Base-by-base conservation (phyloP, 2,329 filamentous ascomycete species). In the Harringtonia aguacate region DNA sequence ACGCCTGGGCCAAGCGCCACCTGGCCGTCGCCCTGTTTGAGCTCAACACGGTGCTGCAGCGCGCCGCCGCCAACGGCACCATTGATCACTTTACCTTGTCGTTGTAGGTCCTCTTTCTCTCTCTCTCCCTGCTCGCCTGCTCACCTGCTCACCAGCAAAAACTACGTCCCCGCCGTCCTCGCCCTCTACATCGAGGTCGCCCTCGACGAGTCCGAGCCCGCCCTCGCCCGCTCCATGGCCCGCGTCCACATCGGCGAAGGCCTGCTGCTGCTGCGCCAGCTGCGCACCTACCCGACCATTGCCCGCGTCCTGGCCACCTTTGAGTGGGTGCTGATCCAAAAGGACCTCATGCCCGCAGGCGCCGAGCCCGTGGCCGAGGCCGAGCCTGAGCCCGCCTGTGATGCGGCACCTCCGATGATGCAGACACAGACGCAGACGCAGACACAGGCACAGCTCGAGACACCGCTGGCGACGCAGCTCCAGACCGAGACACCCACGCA, bases 301-400 rank as follows among this genome's bases (percentile, higher is more conserved):
- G 60, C 39, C 51, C 49, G 43, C 49, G 38, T 52, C 46, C 48
- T 44, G 35, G 49, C 35, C 56, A 61, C 60, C 14, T 41, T 47
- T 39, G 27, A 46, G 45, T 39, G 39, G 42, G 46, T 27, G 24
- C 24, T 27, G 24, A 7, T 10, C 7, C 24, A 27, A 27, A 27
- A 27, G 24, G 24, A 27, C 24, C 24, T n/a, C n/a, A n/a, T 27
- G 24, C 24, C 7, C 7, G 7, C 24, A 27, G 24, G 10, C 24
- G 7, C 24, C 7, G 24, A 6, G 24, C n/a, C n/a, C n/a, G n/a
- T n/a, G n/a, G n/a, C n/a, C n/a, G n/a, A n/a, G n/a, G n/a, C n/a
- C n/a, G n/a, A n/a, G n/a, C n/a, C n/a, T n/a, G n/a, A n/a, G n/a
- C n/a, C n/a, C n/a, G n/a, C n/a, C n/a, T n/a, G n/a, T n/a, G n/a